Evolutionary conservation across 345 rosid species (phyloP).

Genomic region (Eutrema japonicum): DNA sequence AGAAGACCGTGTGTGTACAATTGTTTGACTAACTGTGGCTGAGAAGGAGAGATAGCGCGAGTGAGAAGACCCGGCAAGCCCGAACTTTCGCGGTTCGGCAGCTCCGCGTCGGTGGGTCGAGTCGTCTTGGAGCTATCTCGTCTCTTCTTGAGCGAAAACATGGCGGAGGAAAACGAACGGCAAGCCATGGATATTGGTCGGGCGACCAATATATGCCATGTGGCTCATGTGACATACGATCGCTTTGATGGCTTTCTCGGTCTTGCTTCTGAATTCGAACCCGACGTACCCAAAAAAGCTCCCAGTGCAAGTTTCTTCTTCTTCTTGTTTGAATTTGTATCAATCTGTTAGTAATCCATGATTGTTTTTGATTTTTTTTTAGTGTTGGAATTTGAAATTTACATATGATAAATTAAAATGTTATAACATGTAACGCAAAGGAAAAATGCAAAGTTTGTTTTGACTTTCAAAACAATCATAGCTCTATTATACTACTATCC

Average conservation of each 20-base stretch:
- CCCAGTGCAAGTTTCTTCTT: slow-evolving; percentile 86
- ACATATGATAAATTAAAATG: not conserved
- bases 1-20: not conserved
- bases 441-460: slow-evolving; percentile 7
- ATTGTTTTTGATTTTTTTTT: no score
- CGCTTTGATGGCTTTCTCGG: slow-evolving; percentile 93
- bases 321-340: not conserved
- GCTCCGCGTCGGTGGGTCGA: slow-evolving; percentile 38
- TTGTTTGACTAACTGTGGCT: slow-evolving; percentile 11
- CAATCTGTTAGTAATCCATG: not conserved
- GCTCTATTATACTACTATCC: no score
- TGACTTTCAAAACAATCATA: not conserved
- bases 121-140: slow-evolving; percentile 36
- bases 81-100: slow-evolving; percentile 37
- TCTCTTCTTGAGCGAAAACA: slow-evolving; percentile 37
- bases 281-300: slow-evolving; percentile 78
- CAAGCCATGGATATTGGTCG: slow-evolving; percentile 79
- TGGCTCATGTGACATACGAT: slow-evolving; percentile 91
- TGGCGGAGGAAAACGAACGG: slow-evolving; percentile 45
- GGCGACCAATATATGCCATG: slow-evolving; percentile 85
- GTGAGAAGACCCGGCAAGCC: slow-evolving; percentile 36
- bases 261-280: slow-evolving; percentile 90
- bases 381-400: not conserved
- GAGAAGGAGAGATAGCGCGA: slow-evolving; percentile 30
- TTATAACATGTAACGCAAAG: not conserved